Evolutionary conservation across 306 rosid species (phyloP), one percentile per base, ranked within the genome.

Genomic region (Morella rubra): DNA sequence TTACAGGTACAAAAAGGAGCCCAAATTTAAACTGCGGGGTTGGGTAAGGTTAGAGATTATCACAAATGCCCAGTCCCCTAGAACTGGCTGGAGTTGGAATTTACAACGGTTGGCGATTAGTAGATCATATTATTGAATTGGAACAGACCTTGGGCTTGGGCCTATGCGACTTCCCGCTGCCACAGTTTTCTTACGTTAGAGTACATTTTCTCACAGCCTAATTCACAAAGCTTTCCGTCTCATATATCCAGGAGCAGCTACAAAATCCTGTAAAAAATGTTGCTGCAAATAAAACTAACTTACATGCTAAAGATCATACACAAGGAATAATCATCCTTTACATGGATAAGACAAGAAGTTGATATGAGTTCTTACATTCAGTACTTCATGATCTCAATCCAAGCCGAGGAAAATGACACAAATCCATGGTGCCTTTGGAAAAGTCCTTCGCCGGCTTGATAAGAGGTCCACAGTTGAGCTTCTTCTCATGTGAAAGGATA

Each of bases 401-500:
- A 64, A 40, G 19, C 45, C 22, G 2, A 32, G 69, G 22, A 14
- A 12, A 62, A 62, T 15, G 12, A 3, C 1, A 7, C 69, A 62
- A 62, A 65, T 49, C 71, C 15, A 40, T 5, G 27, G 27, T 0
- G 71, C 71, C 41, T 16, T 42, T 65, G 7, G 71, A 65, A 42
- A 42, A 41, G 27, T 50, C 18, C 71, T 41, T 42, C 1, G 70
- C 44, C 24, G 24, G 4, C 46, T 3, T 7, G 50, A 13, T 18
- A 41, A 8, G 49, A n/a, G 50, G 24, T 18, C 22, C 56, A 46
- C 41, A 2, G 12, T 7, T n/a, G 40, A 11, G 16, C 37, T 55
- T 52, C 37, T 55, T 52, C 74, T 91, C 85, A 94, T 7, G 97
- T 90, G 79, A 94, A 94, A 41, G 98, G 97, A 83, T 94, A 94